These are phyloP conservation scores for Hygrocybe coccinea DNA, from an alignment of 768 basidiomycete genomes.

Conservation along the genomic window DNA sequence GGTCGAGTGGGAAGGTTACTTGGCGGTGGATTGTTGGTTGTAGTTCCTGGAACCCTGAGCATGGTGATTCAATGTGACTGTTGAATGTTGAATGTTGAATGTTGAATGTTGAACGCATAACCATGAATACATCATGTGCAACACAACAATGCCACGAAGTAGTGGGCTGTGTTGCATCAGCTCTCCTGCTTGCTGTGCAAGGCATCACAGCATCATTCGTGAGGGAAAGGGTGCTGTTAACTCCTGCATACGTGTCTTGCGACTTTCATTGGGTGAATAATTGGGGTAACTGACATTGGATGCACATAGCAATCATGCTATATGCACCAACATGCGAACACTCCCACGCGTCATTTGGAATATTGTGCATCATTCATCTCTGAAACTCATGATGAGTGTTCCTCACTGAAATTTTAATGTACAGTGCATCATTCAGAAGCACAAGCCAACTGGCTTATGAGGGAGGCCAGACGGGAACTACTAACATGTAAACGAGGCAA, in stretches of 20 bases:
- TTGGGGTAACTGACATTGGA: not conserved
- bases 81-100: too few species aligned
- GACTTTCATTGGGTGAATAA: not conserved
- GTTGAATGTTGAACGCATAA: too few species aligned
- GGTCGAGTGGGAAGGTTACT: too few species aligned
- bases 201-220: conserved; percentile 53
- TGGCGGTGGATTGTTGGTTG: too few species aligned
- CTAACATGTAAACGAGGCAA: too few species aligned
- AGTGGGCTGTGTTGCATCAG: conserved; percentile 66
- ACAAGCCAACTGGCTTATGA: conserved; percentile 72
- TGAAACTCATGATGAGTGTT: not conserved
- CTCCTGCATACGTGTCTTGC: conserved; percentile 10
- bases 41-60: too few species aligned
- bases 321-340: conserved; percentile 66
- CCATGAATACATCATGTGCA: too few species aligned
- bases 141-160: conserved; percentile 40
- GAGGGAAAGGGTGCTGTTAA: conserved; percentile 69
- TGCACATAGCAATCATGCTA: conserved; percentile 27
- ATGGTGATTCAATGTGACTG: too few species aligned
- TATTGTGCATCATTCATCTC: conserved; percentile 54
- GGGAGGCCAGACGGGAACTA: conserved; percentile 25
- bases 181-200: conserved; percentile 65
- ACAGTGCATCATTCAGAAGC: conserved; percentile 72
- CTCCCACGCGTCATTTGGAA: conserved; percentile 72
- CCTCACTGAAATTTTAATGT: not conserved